Base-by-base conservation (phyloP, 2,329 filamentous ascomycete genomes). In the Coccinonectria pachysandricola region DNA sequence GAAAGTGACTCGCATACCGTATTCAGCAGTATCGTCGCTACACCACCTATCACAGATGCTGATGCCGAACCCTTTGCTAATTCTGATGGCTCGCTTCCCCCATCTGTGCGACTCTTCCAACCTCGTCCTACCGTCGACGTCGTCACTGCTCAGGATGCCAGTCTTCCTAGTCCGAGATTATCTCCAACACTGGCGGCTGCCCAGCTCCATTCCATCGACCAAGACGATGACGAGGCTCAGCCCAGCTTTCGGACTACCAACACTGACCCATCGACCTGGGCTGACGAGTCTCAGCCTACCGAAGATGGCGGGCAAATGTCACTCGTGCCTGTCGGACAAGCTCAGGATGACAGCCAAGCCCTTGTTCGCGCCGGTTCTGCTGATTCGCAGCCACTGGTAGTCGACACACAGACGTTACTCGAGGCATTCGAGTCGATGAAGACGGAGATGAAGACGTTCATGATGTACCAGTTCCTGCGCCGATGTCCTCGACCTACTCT, bases 381-480 rank as follows among this genome's bases (percentile, higher is more conserved):
- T 13, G 32, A 32, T 10, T 19, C 32, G 3, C 35, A 37, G 26
- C 45, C 51, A 1, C 32, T 51, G n/a, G 53, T 88, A 12, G 71
- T 87, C 57, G 83, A 92, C 43, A 81, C 88, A n/a, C 82, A 82
- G 6, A 72, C 68, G 10, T 83, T 98, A 66, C 60, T 98, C 10
- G 82, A 94, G 42, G 77, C 78, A 3, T 98, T 96, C 45, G 88
- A 96, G 51, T 72, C 80, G 6, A 81, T 98, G 68, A 86, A 88
- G 2, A 75, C 82, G 22, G 80, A 91, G 45, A 76, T 98, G 71
- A 91, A 98, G 57, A 82, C 81, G 0, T 93, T 93, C 49, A 79
- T 98, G 58, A 93, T 98, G 76, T 96, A 92, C 50, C 88, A 98
- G 50, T 75, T 98, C 29, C 68, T 98, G 14, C 79, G 84, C 30